A percentile compares a stretch with the other conserved stretches of the same genome.
phyloP scores from a whole-genome alignment of 768 basidiomycete genomes.

The Inosperma sp. region DNA sequence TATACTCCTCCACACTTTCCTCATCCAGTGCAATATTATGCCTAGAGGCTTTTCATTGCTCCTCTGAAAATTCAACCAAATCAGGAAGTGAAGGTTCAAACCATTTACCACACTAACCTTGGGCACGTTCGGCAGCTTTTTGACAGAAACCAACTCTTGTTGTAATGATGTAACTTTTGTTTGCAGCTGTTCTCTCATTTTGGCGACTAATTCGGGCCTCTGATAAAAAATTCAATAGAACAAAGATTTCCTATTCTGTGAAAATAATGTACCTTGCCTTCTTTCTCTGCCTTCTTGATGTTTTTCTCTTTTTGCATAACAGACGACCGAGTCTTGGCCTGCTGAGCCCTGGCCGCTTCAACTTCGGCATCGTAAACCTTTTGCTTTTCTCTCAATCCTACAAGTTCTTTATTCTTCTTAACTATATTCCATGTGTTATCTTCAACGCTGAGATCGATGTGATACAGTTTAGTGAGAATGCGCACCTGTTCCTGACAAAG shows the following conservation, averaged over 20 bases:
- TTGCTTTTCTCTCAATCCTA: constrained; percentile 65
- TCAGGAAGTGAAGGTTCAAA: neutral
- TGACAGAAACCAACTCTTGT: constrained; percentile 62
- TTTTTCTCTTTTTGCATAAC: constrained; percentile 82
- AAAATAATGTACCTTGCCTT: constrained; percentile 58
- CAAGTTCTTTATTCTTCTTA: constrained; percentile 67
- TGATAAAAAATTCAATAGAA: constrained; percentile 26
- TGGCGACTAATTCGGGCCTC: constrained; percentile 81
- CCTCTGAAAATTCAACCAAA: constrained; percentile 49
- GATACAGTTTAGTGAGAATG: constrained; percentile 82
- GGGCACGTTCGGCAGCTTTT: constrained; percentile 71
- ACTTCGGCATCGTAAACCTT: constrained; percentile 67
- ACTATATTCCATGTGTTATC: constrained; percentile 65
- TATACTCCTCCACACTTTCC: constrained; percentile 85
- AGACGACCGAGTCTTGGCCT: constrained; percentile 68
- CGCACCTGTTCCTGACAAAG: constrained; percentile 73
- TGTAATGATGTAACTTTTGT: constrained; percentile 52
- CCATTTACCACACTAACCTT: constrained; percentile 46
- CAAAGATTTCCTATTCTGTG: neutral
- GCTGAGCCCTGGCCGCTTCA: constrained; percentile 69
- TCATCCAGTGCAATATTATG: constrained; percentile 75
- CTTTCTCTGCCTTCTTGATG: constrained; percentile 91
- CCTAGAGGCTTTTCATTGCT: constrained; percentile 65
- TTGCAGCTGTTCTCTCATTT: constrained; percentile 43
- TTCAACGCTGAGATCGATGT: constrained; percentile 82